Evolutionary conservation across 2,329 filamentous ascomycete species (phyloP), one percentile per base, ranked within the genome.

Genomic region (Zymoseptoria crescenta): DNA sequence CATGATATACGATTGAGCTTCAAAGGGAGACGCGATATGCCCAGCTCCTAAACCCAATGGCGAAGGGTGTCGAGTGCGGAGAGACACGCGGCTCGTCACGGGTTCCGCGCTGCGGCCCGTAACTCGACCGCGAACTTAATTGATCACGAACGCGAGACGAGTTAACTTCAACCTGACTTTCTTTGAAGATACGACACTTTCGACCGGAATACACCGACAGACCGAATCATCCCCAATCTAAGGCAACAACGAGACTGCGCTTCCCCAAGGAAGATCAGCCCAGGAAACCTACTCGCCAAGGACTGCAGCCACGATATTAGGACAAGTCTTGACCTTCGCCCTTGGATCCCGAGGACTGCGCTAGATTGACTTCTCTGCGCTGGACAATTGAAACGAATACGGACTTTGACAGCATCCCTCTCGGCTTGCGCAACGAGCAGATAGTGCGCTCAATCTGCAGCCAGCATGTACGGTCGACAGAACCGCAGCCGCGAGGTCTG

Each of bases 401-500:
- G 6, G 13, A 6, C 13, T 45, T n/a, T 16, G n/a, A n/a, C 35
- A 16, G 13, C 7, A 4, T 16, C 16, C 35, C n/a, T 45, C 13
- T 45, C 35, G 5, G 10, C 10, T 16, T 13, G 35, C 35, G 35
- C 35, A 45, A 45, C 16, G 35, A 45, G 35, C 3, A 16, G 6
- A n/a, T 16, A 45, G 35, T 45, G 35, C 13, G 35, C 49, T 51
- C 19, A 49, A 21, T 24, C 24, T 3, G 54, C 2, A 45, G 51
- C 20, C 27, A 45, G 27, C 29, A 54, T 54, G 51, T 54, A 53
- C 50, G 28, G 49, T 45, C 52, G 41, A 30, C 48, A 58, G 24
- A 56, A 56, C 19, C 30, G 50, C 16, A 41, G 29, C 41, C 24
- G 55, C 49, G 41, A 59, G 29, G 69, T 87, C 58, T 90, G 87